These are phyloP conservation scores for Fusarium annulatum DNA, from an alignment of 2,329 filamentous ascomycete species.

Conservation along the genomic window DNA sequence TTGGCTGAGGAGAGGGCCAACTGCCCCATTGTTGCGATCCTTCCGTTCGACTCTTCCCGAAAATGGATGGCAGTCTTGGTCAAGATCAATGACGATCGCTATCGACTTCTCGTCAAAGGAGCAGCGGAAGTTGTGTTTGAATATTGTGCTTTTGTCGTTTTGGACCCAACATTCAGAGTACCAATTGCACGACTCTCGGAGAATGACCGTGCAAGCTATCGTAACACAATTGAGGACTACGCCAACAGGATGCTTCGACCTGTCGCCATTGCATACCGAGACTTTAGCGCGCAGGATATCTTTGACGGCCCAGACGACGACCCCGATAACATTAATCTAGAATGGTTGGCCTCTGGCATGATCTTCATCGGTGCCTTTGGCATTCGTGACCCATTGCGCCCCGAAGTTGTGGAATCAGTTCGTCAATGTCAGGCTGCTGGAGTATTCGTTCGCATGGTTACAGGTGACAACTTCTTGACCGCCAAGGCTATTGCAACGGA, in stretches of 20 bases:
- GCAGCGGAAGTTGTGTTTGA: conserved; percentile 66
- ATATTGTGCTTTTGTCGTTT: conserved; percentile 55
- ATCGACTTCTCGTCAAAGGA: conserved; percentile 66
- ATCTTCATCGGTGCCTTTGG: conserved; percentile 76
- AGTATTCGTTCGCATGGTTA: conserved; percentile 72
- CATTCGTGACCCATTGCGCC: conserved; percentile 72
- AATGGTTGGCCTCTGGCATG: conserved; percentile 67
- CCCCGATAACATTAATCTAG: conserved; percentile 49
- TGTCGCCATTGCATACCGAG: conserved; percentile 79
- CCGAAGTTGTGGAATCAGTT: conserved; percentile 69
- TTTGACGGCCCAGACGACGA: conserved; percentile 61
- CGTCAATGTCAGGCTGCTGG: conserved; percentile 69
- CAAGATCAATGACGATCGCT: conserved; percentile 57
- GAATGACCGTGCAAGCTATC: conserved; percentile 47
- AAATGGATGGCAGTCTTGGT: conserved; percentile 69
- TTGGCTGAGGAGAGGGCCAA: conserved; percentile 60
- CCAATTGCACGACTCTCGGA: conserved; percentile 46
- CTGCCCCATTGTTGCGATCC: conserved; percentile 58
- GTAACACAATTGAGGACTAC: conserved; percentile 59
- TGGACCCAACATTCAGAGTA: conserved; percentile 56
- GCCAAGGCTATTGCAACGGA: conserved; percentile 73
- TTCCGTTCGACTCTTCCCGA: conserved; percentile 65
- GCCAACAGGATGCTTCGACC: conserved; percentile 78
- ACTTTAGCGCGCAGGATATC: conserved; percentile 76
- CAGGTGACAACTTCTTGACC: conserved; percentile 64